Evolutionary conservation across 768 basidiomycete species (phyloP).

Genomic region (Pisolithus microcarpus): DNA sequence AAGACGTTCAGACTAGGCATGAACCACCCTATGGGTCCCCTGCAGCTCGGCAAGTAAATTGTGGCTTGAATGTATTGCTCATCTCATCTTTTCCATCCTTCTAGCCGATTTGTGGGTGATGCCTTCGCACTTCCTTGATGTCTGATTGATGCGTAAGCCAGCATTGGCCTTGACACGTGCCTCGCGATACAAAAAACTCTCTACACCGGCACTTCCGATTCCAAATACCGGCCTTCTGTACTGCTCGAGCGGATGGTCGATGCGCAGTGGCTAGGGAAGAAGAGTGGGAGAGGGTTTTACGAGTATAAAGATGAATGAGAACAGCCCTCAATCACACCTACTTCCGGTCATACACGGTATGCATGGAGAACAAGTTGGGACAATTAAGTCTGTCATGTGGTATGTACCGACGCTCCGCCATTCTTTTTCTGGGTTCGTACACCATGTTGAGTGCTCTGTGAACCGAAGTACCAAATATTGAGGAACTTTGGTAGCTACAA

Average conservation of each 20-base stretch:
- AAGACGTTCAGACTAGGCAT: slow-evolving; percentile 90
- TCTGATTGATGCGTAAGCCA: slow-evolving; percentile 22
- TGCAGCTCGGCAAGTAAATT: slow-evolving; percentile 60
- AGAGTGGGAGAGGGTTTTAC: slow-evolving; percentile 93
- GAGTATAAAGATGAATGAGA: slow-evolving; percentile 48
- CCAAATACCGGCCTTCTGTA: slow-evolving; percentile 89
- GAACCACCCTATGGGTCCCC: slow-evolving; percentile 92
- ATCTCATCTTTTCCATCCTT: slow-evolving; percentile 4
- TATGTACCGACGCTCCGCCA: no score
- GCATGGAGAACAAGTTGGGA: no score
- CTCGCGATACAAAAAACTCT: slow-evolving; percentile 88
- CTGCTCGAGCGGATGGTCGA: slow-evolving; percentile 95
- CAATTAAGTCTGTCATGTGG: no score
- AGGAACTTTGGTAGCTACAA: no score
- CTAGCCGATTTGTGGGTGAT: slow-evolving; percentile 27
- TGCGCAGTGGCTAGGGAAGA: slow-evolving; percentile 88
- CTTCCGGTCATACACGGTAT: background rate
- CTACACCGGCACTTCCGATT: slow-evolving; percentile 83
- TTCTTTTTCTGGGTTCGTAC: no score
- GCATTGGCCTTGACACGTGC: slow-evolving; percentile 97
- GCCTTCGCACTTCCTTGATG: background rate
- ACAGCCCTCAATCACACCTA: background rate
- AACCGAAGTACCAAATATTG: no score
- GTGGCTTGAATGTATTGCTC: background rate
- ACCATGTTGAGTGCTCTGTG: no score